A percentile compares a stretch with the other conserved stretches of the same genome.
Evolutionary conservation across 108 stramenopile species (phyloP).

Genomic region (Thalassiosira profunda): DNA sequence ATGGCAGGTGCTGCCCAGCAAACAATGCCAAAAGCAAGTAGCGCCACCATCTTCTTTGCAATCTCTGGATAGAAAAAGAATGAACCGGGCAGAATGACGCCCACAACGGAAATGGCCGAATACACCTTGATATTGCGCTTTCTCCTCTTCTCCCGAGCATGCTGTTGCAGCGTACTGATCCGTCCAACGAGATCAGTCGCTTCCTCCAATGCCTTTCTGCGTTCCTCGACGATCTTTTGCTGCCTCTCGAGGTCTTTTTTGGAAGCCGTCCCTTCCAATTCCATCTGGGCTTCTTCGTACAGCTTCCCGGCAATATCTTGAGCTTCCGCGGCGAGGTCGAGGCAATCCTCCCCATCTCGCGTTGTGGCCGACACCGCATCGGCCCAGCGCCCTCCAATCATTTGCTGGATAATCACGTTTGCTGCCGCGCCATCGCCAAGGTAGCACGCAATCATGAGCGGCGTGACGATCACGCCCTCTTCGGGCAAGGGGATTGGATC

Average conservation of each 20-base stretch:
- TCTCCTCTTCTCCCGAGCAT: no score
- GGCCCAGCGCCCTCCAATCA: not conserved
- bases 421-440: slow-evolving; percentile 13
- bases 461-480: slow-evolving; percentile 10
- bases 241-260: not conserved
- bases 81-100: no score
- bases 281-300: not conserved
- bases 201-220: no score
- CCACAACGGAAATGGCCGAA: no score
- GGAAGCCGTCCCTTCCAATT: not conserved
- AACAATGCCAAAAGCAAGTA: no score
- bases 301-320: not conserved
- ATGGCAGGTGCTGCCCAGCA: no score
- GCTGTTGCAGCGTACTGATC: no score
- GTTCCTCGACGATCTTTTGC: not conserved
- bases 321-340: slow-evolving; percentile 12
- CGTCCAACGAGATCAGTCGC: no score
- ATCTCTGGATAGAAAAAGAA: no score
- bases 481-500: not conserved
- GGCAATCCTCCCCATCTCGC: slow-evolving; percentile 8
- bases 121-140: no score
- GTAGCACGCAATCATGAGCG: slow-evolving; percentile 16
- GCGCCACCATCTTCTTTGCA: no score
- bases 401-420: not conserved
- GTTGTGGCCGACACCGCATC: not conserved